Evolutionary conservation across 2,329 filamentous ascomycete genomes (phyloP).

Genomic region (Alternaria postmessia): DNA sequence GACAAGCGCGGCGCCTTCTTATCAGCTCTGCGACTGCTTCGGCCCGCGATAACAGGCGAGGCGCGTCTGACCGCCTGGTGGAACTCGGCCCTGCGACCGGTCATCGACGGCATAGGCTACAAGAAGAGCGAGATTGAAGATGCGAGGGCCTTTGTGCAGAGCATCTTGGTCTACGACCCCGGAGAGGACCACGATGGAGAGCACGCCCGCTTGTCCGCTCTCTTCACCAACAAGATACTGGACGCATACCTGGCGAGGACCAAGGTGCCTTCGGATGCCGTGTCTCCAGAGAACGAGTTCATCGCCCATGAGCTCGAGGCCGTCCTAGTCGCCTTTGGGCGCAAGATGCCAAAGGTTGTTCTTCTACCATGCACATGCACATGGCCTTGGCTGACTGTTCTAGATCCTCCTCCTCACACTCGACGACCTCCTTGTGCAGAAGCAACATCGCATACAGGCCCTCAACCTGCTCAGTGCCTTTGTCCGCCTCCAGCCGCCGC

Average conservation of each 20-base stretch:
- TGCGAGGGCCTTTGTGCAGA: slow-evolving; percentile 69
- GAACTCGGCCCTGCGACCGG: slow-evolving; percentile 67
- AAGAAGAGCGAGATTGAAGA: slow-evolving; percentile 72
- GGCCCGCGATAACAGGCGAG: slow-evolving; percentile 69
- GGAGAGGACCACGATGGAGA: slow-evolving; percentile 62
- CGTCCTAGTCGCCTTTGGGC: slow-evolving; percentile 66
- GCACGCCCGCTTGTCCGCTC: slow-evolving; percentile 54
- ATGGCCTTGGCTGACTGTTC: slow-evolving; percentile 15
- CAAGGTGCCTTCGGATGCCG: slow-evolving; percentile 46
- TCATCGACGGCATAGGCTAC: slow-evolving; percentile 64
- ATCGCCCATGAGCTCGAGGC: slow-evolving; percentile 61
- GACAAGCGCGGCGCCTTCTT: slow-evolving; percentile 73
- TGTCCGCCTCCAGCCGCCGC: slow-evolving; percentile 78
- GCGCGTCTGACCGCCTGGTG: slow-evolving; percentile 76
- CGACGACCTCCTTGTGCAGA: slow-evolving; percentile 71
- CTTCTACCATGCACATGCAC: background rate
- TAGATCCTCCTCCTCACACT: slow-evolving; percentile 72
- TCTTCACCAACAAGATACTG: slow-evolving; percentile 64
- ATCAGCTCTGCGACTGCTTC: slow-evolving; percentile 69
- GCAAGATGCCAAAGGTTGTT: slow-evolving; percentile 69
- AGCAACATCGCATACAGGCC: slow-evolving; percentile 68
- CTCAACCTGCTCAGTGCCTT: slow-evolving; percentile 76
- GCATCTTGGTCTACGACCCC: slow-evolving; percentile 69
- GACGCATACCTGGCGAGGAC: slow-evolving; percentile 56
- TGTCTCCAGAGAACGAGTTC: slow-evolving; percentile 55